Base-by-base conservation (phyloP, 2,329 filamentous ascomycete species). In the Pyrenophora tritici-repentis region DNA sequence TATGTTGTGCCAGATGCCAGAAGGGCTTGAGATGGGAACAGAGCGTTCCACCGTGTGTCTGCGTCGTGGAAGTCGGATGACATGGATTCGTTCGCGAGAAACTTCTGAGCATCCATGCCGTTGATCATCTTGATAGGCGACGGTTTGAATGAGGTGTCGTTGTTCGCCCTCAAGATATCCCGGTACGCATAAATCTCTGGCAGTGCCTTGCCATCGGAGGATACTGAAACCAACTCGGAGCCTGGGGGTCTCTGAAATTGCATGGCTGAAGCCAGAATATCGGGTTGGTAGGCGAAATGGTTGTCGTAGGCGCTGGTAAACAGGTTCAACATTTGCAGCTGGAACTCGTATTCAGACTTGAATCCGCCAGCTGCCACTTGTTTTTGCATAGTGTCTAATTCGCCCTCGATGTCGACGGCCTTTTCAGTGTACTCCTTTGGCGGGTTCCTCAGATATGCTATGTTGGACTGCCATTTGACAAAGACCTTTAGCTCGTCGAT, bases 301-400 rank as follows among this genome's bases (percentile, higher is more conserved):
- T 74, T 74, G 54, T 77, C 75, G 48, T 76, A 73, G 3, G 71
- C 74, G 10, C 63, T 61, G 14, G 60, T 62, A 42, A 76, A 66
- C 0, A 76, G 59, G 14, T 56, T 59, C 47, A 62, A 65, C 43
- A 77, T 59, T 24, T 70, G 65, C 39, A 66, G 44, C 53, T 78
- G 73, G 24, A 77, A 74, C 3, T 75, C 73, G 42, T 76, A 77
- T 42, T 77, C 75, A 17, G 60, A 74, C 12, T 53, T 55, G 58
- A 75, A 77, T 0, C 50, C 56, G 12, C 61, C 65, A 13, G 59
- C 50, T 0, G 63, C 24, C 1, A 77, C 53, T 36, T 67, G 64
- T 13, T 60, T 63, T 41, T 65, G 56, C 50, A 77, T 71, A 2
- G 53, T 58, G 3, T 75, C 66, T 33, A 77, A 59, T 13, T 72